phyloP scores from a whole-genome alignment of 352 stramenopile genomes.

The Globisporangium recalcitrans region DNA sequence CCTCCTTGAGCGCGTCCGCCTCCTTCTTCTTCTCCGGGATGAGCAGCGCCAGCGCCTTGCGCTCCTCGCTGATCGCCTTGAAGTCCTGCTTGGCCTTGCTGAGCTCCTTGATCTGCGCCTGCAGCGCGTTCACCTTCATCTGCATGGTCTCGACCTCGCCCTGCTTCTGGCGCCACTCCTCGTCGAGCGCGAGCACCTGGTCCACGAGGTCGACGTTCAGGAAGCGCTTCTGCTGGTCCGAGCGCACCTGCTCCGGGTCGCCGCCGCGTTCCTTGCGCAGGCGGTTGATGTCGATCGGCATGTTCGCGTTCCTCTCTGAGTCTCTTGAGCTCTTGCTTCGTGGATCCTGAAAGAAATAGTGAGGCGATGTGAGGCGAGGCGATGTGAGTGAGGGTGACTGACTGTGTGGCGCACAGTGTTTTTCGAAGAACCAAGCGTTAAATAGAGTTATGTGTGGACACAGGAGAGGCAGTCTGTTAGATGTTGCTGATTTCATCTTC shows the following conservation, averaged over 20 bases:
- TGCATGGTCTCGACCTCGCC: constrained; percentile 79
- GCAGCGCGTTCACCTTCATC: constrained; percentile 84
- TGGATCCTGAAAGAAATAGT: neutral
- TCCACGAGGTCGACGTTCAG: constrained; percentile 93
- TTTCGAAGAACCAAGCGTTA: neutral
- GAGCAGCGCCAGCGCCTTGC: constrained; percentile 63
- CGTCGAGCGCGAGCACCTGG: constrained; percentile 92
- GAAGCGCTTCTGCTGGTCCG: constrained; percentile 93
- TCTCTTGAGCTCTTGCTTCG: neutral
- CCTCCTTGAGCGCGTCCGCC: constrained; percentile 65
- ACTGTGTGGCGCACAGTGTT: constrained; percentile 8
- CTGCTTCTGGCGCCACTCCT: constrained; percentile 86
- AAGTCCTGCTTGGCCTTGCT: constrained; percentile 88
- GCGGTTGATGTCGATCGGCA: constrained; percentile 98
- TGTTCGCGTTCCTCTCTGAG: constrained; percentile 35
- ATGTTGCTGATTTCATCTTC: too few species aligned
- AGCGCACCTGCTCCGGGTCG: constrained; percentile 92
- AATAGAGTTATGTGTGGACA: too few species aligned
- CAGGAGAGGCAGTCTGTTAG: too few species aligned
- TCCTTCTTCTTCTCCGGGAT: constrained; percentile 79
- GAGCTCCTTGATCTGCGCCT: constrained; percentile 85
- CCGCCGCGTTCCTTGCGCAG: constrained; percentile 94
- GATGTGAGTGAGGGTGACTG: neutral
- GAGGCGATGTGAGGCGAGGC: too few species aligned
- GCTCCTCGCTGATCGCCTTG: constrained; percentile 72